phyloP scores from a whole-genome alignment of 306 rosid species.

The Begonia loranthoides region DNA sequence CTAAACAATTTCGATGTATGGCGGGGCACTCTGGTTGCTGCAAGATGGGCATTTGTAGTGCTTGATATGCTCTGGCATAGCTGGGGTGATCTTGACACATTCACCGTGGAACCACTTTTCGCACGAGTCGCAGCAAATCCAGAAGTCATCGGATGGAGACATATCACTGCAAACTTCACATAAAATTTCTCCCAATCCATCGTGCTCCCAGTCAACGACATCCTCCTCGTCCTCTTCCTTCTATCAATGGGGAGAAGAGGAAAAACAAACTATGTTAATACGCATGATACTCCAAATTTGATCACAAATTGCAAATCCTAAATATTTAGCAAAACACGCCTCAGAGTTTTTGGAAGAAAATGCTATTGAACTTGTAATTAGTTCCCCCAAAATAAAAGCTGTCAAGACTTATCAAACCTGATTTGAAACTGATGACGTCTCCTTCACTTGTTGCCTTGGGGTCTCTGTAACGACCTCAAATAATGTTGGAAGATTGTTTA shows the following conservation, averaged over 20 bases:
- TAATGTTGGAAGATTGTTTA: constrained; percentile 68
- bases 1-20: too few species aligned
- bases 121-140: constrained; percentile 67
- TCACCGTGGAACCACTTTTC: constrained; percentile 75
- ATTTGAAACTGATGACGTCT: too few species aligned
- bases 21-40: constrained; percentile 30
- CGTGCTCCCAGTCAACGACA: constrained; percentile 2
- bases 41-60: constrained; percentile 67
- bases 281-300: too few species aligned
- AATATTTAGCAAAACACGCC: too few species aligned
- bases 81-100: constrained; percentile 72
- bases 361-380: background rate
- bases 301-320: too few species aligned
- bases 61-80: constrained; percentile 54
- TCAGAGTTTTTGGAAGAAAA: too few species aligned
- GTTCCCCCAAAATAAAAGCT: too few species aligned
- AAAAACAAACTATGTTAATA: too few species aligned
- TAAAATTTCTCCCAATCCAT: background rate
- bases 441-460: constrained; percentile 38
- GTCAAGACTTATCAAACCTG: too few species aligned
- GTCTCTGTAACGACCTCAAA: constrained; percentile 47
- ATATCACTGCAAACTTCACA: constrained; percentile 59
- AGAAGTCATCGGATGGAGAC: constrained; percentile 44
- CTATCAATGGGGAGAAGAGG: constrained; percentile 9
- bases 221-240: constrained; percentile 50